These are phyloP conservation scores for Fusarium equiseti DNA, from an alignment of 2,329 filamentous ascomycete genomes.

Conservation along the genomic window DNA sequence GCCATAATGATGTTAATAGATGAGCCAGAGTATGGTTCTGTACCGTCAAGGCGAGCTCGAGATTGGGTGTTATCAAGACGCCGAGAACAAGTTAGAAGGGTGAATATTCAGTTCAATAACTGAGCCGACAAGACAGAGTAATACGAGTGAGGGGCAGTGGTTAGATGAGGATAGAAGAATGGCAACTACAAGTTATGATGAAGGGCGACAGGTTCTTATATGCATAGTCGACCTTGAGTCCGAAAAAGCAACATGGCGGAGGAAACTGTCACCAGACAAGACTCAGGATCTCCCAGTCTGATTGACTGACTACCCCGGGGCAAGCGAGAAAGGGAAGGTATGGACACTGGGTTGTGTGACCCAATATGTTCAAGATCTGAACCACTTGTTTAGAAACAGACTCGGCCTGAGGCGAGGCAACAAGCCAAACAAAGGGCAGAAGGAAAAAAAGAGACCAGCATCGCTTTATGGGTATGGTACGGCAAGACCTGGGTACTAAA, in stretches of 20 bases:
- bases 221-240: conserved; percentile 41
- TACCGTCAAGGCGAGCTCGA: background rate
- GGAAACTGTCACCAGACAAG: conserved; percentile 39
- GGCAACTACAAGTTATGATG: conserved; percentile 17
- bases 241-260: conserved; percentile 46
- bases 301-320: conserved; percentile 31
- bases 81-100: conserved; percentile 14
- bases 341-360: conserved; percentile 52
- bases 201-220: conserved; percentile 45
- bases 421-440: conserved; percentile 43
- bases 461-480: conserved; percentile 47
- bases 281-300: conserved; percentile 35
- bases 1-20: conserved; percentile 46
- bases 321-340: conserved; percentile 50
- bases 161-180: conserved; percentile 22
- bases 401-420: conserved; percentile 50
- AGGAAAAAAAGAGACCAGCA: conserved; percentile 33
- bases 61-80: conserved; percentile 11
- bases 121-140: conserved; percentile 8
- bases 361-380: conserved; percentile 53
- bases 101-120: background rate
- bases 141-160: conserved; percentile 26
- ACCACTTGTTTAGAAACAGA: conserved; percentile 53
- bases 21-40: conserved; percentile 9
- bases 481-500: conserved; percentile 37